Base-by-base conservation (phyloP, 116 monocot genomes). In the Zostera marina region DNA sequence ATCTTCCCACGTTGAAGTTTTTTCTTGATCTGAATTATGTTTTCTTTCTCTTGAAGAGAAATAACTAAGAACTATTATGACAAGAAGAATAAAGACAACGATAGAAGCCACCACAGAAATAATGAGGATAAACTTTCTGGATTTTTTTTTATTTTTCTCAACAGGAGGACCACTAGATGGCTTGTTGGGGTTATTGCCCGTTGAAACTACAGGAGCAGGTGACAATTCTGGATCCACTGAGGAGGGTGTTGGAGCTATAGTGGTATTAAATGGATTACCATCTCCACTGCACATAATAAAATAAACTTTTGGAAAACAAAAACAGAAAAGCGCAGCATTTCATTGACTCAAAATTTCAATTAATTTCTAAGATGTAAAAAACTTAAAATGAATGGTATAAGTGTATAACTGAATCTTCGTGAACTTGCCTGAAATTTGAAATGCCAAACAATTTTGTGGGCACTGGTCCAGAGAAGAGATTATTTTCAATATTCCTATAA, bases 181-280 rank as follows among this genome's bases (percentile, higher is more conserved):
- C 20, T 69, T 67, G 56, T 66, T 38, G 54, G 83, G 69, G 8
- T 67, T 45, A 76, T 85, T 62, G 41, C 26, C 17, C 49, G 74
- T 58, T 51, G 63, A 25, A 25, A 58, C 59, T 32, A 32, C 32
- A 64, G 89, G 63, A 71, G 32, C 15, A 59, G 52, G 73, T 72
- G 19, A 44, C 66, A 41, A 70, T 49, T 57, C 46, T 64, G 52
- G 45, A 26, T 53, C 54, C 20, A 60, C 64, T 38, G 60, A 22
- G 32, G 32, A 32, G 47, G 77, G 19, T 24, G 85, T 60, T 45
- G 91, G 90, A 59, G 81, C 73, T 60, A 79, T 67, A 14, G 65
- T 76, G 22, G 81, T 79, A 76, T 91, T 87, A 47, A 99, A 91
- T 54, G 91, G 91, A 63, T 99, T 99, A 8, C 99, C 99, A 69